Evolutionary conservation across 1,284 basidiomycete species (phyloP), one percentile per base, ranked within the genome.

Genomic region (Gymnopus androsaceus): DNA sequence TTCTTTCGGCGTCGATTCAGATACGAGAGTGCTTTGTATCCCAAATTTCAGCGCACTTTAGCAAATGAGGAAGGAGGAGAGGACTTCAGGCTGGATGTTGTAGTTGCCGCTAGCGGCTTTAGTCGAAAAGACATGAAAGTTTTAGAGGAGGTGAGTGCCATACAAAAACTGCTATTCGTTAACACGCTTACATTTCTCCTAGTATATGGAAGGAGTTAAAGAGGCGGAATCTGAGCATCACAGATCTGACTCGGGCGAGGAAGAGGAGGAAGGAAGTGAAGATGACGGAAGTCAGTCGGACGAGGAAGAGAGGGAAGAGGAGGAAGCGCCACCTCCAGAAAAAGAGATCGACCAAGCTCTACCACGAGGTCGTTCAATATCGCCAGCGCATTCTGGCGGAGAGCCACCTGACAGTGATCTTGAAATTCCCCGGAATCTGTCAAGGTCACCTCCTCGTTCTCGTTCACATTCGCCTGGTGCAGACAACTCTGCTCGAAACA

Each of bases 1-100:
- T 99, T 98, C 76, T 99, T 99, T 81, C 82, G 81, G 61, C 84
- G 94, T 60, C 78, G 95, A 21, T 99, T 98, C 76, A 84, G 88
- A 55, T 99, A 96, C 70, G 94, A 98, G 73, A 95, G 94, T 58
- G 79, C 82, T 0, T 74, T 94, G 31, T 98, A 91, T 72, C 96
- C 97, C 4, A 84, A 83, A 55, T 96, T 96, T 76, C 82, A 79
- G 61, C 84, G 81, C 61, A 81, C 82, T 0, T 62, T 90, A 59
- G 74, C 76, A 27, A 78, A 81, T 45, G 77, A 76, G 31, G 73
- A 74, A 23, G 74, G 75, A n/a, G 76, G 71, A 38, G 76, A 76
- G 6, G 74, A 68, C 19, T 90, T 94, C 68, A 79, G 82, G 55
- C 75, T 98, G 48, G 95, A 98, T 74, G 87, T 96, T 25, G 81